Evolutionary conservation across 140 eudicot species (phyloP).

Genomic region (Flaveria floridana): DNA sequence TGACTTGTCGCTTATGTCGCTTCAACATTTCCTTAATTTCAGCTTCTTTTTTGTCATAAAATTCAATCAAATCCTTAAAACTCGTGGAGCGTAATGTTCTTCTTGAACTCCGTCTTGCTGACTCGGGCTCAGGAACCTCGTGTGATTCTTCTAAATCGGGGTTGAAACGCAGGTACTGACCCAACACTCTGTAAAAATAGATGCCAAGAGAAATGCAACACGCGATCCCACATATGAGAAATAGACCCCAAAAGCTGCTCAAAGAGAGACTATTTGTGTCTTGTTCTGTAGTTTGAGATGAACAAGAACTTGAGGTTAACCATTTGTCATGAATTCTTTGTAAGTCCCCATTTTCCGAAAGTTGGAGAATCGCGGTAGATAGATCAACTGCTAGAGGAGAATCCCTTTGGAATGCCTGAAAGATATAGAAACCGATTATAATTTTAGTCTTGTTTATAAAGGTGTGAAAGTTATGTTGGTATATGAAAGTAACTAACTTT

Average conservation of each 20-base stretch:
- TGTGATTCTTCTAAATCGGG: conserved; percentile 48
- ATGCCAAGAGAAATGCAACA: conserved; percentile 57
- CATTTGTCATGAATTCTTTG: conserved; percentile 93
- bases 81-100: conserved; percentile 44
- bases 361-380: conserved; percentile 86
- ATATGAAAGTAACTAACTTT: not conserved
- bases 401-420: conserved; percentile 91
- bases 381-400: conserved; percentile 93
- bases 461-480: not conserved
- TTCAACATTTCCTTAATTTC: conserved; percentile 64
- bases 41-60: conserved; percentile 70
- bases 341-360: conserved; percentile 88
- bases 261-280: conserved; percentile 67
- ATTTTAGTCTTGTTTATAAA: not conserved
- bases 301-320: conserved; percentile 49
- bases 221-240: conserved; percentile 79
- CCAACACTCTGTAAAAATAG: conserved; percentile 54
- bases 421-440: not conserved
- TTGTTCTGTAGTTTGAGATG: conserved; percentile 34
- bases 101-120: conserved; percentile 40
- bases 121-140: conserved; percentile 45
- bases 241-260: conserved; percentile 91
- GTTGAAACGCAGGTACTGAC: conserved; percentile 58
- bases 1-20: conserved; percentile 35
- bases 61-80: conserved; percentile 60